These are phyloP conservation scores for Phalaenopsis equestris DNA, from an alignment of 106 monocot genomes.

Conservation along the genomic window DNA sequence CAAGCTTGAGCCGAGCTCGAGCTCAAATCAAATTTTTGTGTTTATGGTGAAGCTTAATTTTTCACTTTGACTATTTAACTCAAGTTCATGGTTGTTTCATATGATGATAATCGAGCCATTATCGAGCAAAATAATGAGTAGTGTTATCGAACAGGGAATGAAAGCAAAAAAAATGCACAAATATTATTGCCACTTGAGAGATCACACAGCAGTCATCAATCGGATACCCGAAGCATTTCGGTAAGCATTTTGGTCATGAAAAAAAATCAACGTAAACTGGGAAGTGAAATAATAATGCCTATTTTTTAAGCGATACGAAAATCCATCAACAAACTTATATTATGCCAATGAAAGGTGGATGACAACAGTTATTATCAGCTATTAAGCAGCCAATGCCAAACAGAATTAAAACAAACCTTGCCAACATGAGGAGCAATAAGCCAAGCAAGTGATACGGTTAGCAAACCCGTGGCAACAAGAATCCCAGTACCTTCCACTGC, in stretches of 20 bases:
- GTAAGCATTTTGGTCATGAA: background rate
- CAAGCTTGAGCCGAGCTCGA: too few relatives aligned
- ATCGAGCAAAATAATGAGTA: too few relatives aligned
- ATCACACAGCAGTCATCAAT: background rate
- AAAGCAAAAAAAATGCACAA: too few relatives aligned
- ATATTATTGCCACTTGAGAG: background rate
- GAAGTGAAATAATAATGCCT: background rate
- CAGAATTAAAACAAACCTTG: constrained; percentile 46
- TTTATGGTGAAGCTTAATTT: too few relatives aligned
- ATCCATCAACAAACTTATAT: background rate
- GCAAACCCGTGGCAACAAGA: constrained; percentile 66
- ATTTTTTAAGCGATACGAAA: background rate
- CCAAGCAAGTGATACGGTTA: constrained; percentile 64
- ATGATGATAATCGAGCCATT: too few relatives aligned
- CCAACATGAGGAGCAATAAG: constrained; percentile 82
- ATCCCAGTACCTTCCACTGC: constrained; percentile 61
- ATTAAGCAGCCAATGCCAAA: background rate
- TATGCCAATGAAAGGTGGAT: background rate
- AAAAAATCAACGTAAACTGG: background rate
- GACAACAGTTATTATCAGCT: background rate
- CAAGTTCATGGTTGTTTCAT: too few relatives aligned
- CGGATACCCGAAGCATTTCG: background rate
- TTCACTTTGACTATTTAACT: too few relatives aligned
- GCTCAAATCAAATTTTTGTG: too few relatives aligned
- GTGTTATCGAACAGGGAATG: too few relatives aligned